Evolutionary conservation across 2,329 filamentous ascomycete genomes (phyloP).

Genomic region (Trichoderma afroharzianum): DNA sequence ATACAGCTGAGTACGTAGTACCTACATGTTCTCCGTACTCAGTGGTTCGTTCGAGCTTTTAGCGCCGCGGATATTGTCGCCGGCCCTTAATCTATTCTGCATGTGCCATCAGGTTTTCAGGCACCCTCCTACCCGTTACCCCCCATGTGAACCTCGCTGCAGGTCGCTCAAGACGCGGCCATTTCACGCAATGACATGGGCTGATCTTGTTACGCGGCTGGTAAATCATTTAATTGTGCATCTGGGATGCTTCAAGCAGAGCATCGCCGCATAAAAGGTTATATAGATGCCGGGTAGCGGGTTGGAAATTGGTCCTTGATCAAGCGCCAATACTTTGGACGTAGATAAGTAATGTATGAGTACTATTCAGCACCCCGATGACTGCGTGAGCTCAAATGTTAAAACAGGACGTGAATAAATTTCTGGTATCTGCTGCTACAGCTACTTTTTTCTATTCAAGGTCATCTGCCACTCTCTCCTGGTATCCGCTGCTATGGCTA

Average conservation of each 20-base stretch:
- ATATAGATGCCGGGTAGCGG: background rate
- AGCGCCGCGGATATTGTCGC: background rate
- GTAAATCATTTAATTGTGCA: background rate
- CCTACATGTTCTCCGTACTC: background rate
- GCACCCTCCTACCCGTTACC: background rate
- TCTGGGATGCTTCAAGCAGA: background rate
- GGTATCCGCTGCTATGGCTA: too few relatives aligned
- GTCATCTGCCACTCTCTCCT: too few relatives aligned
- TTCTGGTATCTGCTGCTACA: background rate
- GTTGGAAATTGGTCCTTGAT: background rate
- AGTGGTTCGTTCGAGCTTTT: background rate
- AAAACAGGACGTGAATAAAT: background rate
- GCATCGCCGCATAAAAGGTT: background rate
- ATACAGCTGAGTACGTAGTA: background rate
- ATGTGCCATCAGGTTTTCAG: background rate
- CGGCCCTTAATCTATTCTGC: background rate
- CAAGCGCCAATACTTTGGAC: background rate
- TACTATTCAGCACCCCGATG: too few relatives aligned
- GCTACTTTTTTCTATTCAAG: too few relatives aligned
- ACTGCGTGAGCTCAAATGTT: background rate
- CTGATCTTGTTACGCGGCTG: background rate
- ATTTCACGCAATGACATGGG: background rate
- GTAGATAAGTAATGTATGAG: background rate
- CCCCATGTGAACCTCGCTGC: background rate
- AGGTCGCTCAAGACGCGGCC: background rate